Conservation (phyloP, 768 basidiomycete genomes). For the Lactifluus piperatus region DNA sequence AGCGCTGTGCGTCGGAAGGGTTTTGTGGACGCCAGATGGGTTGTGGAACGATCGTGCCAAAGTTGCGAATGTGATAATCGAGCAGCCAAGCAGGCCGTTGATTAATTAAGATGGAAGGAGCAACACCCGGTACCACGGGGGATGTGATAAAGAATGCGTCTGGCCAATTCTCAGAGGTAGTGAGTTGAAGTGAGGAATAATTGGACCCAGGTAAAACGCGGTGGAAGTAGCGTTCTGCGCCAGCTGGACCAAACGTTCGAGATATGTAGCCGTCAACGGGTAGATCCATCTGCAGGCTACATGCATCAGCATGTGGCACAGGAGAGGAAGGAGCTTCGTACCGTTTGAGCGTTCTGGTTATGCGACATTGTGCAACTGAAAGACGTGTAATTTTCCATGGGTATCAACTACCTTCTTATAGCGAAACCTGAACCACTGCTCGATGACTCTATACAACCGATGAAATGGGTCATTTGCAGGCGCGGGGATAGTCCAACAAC, state of each 20-base stretch:
- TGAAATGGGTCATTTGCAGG: neutral
- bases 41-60: slow-evolving; percentile 7
- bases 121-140: neutral
- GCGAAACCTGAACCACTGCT: neutral
- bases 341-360: neutral
- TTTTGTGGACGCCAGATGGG: neutral
- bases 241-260: neutral
- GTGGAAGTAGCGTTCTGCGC: neutral
- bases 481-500: neutral
- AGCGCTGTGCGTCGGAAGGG: slow-evolving; percentile 2
- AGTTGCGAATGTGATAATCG: neutral
- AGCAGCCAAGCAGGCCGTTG: neutral
- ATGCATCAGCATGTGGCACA: neutral
- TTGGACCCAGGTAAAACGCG: neutral
- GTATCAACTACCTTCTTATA: neutral
- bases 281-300: neutral
- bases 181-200: neutral
- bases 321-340: neutral
- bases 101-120: neutral
- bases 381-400: neutral
- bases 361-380: neutral
- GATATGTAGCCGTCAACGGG: neutral
- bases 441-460: neutral
- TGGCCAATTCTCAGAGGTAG: neutral
- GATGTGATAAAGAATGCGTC: neutral